Conservation (phyloP, 768 basidiomycete genomes). For the Suillus alpinus region DNA sequence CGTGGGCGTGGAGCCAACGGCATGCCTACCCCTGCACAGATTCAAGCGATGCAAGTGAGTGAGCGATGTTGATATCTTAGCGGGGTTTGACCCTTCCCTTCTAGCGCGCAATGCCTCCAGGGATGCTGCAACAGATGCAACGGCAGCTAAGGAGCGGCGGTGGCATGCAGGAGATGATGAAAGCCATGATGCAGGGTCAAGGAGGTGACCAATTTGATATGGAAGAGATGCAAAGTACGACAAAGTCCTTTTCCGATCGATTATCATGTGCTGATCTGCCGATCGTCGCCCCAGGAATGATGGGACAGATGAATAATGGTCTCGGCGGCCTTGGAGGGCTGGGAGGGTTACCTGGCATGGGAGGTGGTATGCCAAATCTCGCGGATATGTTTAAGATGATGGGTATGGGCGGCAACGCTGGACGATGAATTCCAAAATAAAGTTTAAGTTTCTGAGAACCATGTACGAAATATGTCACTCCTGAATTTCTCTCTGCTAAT, state of each 20-base stretch:
- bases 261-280: constrained; percentile 6
- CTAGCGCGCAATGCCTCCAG: constrained; percentile 91
- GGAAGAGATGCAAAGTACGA: constrained; percentile 90
- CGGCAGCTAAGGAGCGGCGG: constrained; percentile 75
- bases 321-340: constrained; percentile 50
- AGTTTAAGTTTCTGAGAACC: constrained; percentile 11
- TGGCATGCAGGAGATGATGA: constrained; percentile 98
- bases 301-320: constrained; percentile 78
- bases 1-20: constrained; percentile 85
- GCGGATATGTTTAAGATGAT: constrained; percentile 86
- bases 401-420: constrained; percentile 64
- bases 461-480: constrained; percentile 13
- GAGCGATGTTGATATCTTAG: neutral
- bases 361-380: constrained; percentile 70
- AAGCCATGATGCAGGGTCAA: constrained; percentile 94
- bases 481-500: constrained; percentile 9
- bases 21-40: constrained; percentile 90
- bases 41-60: constrained; percentile 89
- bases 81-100: constrained; percentile 5
- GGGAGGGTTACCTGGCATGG: constrained; percentile 50
- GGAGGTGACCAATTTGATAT: constrained; percentile 89
- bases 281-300: constrained; percentile 59
- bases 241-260: constrained; percentile 8
- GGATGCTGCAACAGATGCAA: constrained; percentile 93
- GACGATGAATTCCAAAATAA: constrained; percentile 23